These are phyloP conservation scores for Exophiala sp. DNA, from an alignment of 2,329 filamentous ascomycete genomes.

Conservation along the genomic window DNA sequence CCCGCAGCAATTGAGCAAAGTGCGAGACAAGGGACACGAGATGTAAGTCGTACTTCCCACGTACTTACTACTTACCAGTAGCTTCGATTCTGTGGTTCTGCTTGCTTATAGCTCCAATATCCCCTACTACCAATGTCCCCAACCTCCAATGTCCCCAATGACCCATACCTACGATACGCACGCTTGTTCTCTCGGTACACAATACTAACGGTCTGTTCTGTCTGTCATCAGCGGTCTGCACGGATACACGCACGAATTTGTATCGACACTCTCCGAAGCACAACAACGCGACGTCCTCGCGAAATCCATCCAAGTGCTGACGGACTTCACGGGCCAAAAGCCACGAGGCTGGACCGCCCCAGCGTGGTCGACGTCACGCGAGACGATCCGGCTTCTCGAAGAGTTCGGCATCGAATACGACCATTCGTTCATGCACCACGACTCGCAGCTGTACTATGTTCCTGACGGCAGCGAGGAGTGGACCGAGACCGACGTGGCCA, in stretches of 20 bases:
- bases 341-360: constrained; percentile 43
- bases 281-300: constrained; percentile 38
- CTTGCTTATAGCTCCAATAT: too few relatives aligned
- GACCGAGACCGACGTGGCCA: constrained; percentile 19
- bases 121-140: too few relatives aligned
- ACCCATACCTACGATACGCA: too few relatives aligned
- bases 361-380: constrained; percentile 37
- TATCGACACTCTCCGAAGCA: constrained; percentile 28
- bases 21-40: constrained; percentile 58
- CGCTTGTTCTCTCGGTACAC: too few relatives aligned
- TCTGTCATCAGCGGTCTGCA: constrained; percentile 38
- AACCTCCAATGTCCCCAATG: too few relatives aligned
- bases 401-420: constrained; percentile 43
- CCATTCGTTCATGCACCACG: constrained; percentile 47
- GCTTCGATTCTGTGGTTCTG: too few relatives aligned
- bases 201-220: not conserved
- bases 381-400: constrained; percentile 37
- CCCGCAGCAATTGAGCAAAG: constrained; percentile 41
- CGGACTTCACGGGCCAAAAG: constrained; percentile 37
- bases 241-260: constrained; percentile 43
- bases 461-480: constrained; percentile 14
- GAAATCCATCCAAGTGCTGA: constrained; percentile 38
- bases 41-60: constrained; percentile 33
- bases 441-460: constrained; percentile 31
- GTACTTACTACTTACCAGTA: too few relatives aligned